Base-by-base conservation (phyloP, 495 filamentous ascomycete species). In the Lineolata rhizophorae region DNA sequence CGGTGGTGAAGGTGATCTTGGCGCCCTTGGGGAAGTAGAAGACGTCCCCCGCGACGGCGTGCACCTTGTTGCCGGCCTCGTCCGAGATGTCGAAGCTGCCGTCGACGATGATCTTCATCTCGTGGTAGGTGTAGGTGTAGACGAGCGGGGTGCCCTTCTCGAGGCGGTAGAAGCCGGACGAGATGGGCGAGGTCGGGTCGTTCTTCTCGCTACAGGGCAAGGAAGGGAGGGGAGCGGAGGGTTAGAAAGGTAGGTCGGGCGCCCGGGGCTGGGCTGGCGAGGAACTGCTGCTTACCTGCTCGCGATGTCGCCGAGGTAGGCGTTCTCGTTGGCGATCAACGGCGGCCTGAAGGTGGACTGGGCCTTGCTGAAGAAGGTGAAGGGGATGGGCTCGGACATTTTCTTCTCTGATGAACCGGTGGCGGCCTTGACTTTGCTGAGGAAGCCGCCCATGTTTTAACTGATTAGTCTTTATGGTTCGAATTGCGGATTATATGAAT, bases 21-120 rank as follows among this genome's bases (percentile, higher is more conserved):
- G 62, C 54, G n/a, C 76, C 76, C 56, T 76, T 77, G 38, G 72
- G 72, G 46, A 81, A 76, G 43, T 73, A 72, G 42, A 83, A 78
- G 32, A 81, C 72, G 55, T 83, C 76, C 2, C 77, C 77, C 18
- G 65, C 62, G 20, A 48, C 55, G 5, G 69, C 76, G 27, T 68
- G 65, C 13, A 76, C 74, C 37, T 64, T 72, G 42, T 74, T 64
- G 17, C 72, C 75, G 5, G 62, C 64, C 53, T 74, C 74, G 49
- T 77, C 72, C 5, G 59, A 57, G 40, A 84, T 79, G 39, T 75
- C 65, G 41, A 76, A 79, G 39, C 67, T 62, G 31, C 77, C 77
- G 41, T 83, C 76, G 4, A 84, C 53, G 39, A 82, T 76, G 39
- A 82, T 76, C 56, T 80, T 79, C 66, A 67, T 77, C 54, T 80